Conservation (phyloP, 176 grass and related monocot species). For the Alopecurus myosuroides region DNA sequence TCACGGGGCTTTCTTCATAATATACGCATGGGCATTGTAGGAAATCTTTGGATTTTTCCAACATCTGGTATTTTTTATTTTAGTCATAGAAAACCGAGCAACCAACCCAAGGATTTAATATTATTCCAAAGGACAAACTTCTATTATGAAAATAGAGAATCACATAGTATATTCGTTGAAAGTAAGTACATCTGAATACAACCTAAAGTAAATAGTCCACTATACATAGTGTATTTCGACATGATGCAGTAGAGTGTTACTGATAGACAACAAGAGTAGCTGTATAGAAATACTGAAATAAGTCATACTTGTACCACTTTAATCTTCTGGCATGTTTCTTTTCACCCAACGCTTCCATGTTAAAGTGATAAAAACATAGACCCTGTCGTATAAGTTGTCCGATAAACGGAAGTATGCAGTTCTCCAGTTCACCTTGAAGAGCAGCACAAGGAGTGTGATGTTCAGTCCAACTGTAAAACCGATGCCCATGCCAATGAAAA, state of each 20-base stretch:
- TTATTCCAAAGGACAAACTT: too few species aligned
- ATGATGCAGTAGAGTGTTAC: neutral
- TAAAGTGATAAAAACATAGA: neutral
- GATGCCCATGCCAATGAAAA: too few species aligned
- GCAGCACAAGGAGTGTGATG: neutral
- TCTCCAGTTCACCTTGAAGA: neutral
- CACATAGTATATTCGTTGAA: too few species aligned
- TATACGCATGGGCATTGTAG: neutral
- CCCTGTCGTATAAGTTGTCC: neutral
- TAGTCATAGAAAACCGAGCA: too few species aligned
- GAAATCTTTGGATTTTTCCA: neutral
- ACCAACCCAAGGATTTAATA: too few species aligned
- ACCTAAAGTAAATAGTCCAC: neutral
- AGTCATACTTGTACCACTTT: neutral
- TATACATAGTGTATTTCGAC: neutral
- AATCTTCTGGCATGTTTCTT: neutral
- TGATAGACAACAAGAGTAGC: neutral
- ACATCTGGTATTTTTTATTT: too few species aligned
- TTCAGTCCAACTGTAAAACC: neutral
- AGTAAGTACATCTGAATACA: neutral
- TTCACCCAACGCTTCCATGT: neutral
- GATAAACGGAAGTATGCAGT: neutral
- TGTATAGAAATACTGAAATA: neutral
- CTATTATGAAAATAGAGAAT: too few species aligned
- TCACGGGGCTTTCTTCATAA: too few species aligned